phyloP scores from a whole-genome alignment of 495 filamentous ascomycete genomes.

The Podospora fimiseda region DNA sequence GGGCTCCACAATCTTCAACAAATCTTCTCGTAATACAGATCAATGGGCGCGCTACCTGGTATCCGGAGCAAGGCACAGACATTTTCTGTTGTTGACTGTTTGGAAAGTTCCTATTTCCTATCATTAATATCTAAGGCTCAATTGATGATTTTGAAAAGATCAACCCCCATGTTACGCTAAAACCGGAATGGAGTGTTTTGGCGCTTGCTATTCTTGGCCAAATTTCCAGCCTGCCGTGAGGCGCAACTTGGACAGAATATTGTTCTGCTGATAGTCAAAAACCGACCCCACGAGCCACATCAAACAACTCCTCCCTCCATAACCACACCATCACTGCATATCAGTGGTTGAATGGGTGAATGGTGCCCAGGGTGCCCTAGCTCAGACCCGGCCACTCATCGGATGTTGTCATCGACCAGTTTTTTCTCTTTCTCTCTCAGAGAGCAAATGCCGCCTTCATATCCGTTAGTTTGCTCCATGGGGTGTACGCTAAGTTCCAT shows the following conservation, averaged over 20 bases:
- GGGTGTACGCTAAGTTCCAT: neutral
- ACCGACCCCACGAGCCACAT: neutral
- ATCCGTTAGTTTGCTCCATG: neutral
- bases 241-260: neutral
- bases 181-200: neutral
- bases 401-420: too few species aligned
- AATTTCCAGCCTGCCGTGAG: neutral
- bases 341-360: neutral
- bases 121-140: neutral
- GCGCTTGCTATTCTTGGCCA: neutral
- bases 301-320: neutral
- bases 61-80: neutral
- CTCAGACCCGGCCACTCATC: too few species aligned
- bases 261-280: neutral
- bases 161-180: neutral
- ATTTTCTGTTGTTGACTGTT: neutral
- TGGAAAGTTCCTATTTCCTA: too few species aligned
- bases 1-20: slow-evolving; percentile 1
- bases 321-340: neutral
- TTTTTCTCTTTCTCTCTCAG: too few species aligned
- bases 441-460: neutral
- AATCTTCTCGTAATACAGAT: neutral
- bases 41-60: neutral
- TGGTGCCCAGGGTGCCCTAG: too few species aligned
- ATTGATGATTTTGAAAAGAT: too few species aligned